A percentile compares a stretch with the other conserved stretches of the same genome.
These are phyloP conservation scores for Ceratocystis colombiana DNA, from an alignment of 2,329 filamentous ascomycete species.

Conservation along the genomic window DNA sequence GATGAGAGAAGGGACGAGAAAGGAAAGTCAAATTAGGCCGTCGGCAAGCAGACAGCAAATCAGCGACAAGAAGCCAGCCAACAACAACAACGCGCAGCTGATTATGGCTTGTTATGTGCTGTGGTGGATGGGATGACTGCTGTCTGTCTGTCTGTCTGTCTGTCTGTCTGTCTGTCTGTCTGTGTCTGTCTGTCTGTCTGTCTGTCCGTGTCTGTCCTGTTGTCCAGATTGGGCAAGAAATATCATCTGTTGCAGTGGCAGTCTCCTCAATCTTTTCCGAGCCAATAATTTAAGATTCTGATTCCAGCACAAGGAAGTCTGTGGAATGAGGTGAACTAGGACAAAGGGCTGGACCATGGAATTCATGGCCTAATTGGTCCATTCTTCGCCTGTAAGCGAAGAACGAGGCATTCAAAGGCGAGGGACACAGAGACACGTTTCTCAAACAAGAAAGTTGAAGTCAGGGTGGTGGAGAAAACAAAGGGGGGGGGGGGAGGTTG, in stretches of 20 bases:
- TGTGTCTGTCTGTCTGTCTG: background rate
- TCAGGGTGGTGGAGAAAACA: background rate
- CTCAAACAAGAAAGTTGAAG: background rate
- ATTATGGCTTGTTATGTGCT: too few species aligned
- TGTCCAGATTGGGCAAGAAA: background rate
- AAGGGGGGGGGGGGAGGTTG: background rate
- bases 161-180: background rate
- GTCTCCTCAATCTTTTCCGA: too few species aligned
- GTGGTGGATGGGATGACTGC: background rate
- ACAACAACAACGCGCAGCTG: too few species aligned
- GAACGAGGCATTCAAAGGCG: background rate
- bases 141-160: background rate
- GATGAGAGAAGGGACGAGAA: background rate
- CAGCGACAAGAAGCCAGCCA: too few species aligned
- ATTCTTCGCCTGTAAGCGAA: slow-evolving; percentile 4
- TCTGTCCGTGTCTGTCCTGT: background rate
- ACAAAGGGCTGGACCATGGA: background rate
- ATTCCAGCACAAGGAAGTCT: too few species aligned
- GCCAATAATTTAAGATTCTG: too few species aligned
- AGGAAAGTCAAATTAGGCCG: too few species aligned
- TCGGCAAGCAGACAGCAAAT: too few species aligned
- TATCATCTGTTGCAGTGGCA: too few species aligned
- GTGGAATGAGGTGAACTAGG: background rate
- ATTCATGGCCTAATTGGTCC: background rate
- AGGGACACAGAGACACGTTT: background rate